phyloP scores from a whole-genome alignment of 805 yeast species.

The Saccharomycopsis fibuligera region DNA sequence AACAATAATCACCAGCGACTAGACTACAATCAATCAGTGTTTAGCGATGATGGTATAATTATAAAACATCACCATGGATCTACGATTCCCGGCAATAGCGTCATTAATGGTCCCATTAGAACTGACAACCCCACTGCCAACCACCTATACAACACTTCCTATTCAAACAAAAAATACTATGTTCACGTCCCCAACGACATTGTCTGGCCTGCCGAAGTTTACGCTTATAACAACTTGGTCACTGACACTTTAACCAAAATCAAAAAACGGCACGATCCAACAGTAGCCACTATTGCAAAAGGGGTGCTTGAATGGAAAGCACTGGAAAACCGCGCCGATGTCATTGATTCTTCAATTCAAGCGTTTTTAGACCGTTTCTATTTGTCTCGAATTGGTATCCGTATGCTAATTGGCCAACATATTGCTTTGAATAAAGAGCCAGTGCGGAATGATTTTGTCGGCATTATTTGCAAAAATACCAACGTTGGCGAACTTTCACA shows the following conservation, averaged over 20 bases:
- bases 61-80: constrained; percentile 17
- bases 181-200: constrained; percentile 47
- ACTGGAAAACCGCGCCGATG: constrained; percentile 28
- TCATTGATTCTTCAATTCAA: constrained; percentile 69
- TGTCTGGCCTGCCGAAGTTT: constrained; percentile 69
- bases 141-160: not conserved
- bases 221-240: constrained; percentile 61
- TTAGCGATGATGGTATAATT: constrained; percentile 48
- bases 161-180: constrained; percentile 37
- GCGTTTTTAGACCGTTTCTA: constrained; percentile 79
- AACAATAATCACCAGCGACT: not conserved
- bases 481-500: constrained; percentile 77
- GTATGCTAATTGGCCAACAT: constrained; percentile 94
- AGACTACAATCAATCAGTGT: constrained; percentile 20
- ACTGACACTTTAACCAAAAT: constrained; percentile 61
- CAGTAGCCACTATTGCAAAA: constrained; percentile 86
- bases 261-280: constrained; percentile 84
- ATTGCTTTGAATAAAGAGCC: constrained; percentile 74
- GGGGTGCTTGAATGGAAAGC: constrained; percentile 90
- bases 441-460: constrained; percentile 65
- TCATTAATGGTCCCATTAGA: no score
- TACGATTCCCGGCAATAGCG: not conserved
- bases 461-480: constrained; percentile 81
- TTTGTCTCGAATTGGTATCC: constrained; percentile 85
- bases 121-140: no score